Evolutionary conservation across 331 rosid species (phyloP), one percentile per base, ranked within the genome.

Genomic region (Malus hybrid): DNA sequence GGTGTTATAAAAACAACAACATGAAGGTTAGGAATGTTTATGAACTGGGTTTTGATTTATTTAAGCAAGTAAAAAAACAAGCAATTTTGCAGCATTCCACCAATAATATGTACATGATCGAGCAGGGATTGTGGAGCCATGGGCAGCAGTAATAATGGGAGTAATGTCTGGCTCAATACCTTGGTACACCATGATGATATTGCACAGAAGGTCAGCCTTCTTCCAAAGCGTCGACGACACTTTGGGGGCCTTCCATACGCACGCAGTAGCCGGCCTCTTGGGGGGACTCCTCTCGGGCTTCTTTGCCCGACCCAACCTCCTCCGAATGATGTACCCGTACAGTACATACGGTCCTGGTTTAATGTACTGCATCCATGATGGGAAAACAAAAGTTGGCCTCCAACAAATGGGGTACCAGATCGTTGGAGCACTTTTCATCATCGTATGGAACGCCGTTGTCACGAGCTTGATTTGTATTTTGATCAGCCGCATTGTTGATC

Each of bases 171-270:
- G 83, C 48, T 73, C 80, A 16, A 33, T 87, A 29, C 95, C 97
- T 12, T 89, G 97, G 95, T 89, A 91, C 83, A 91, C 97, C 15
- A 91, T 89, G 97, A 89, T 89, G 90, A 84, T 91, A 3, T 39
- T 89, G 60, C 97, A 91, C 48, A 82, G 80, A 54, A 84, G 63
- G 71, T 79, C 76, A 42, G 78, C 81, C 7, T 69, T 84, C 78
- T 85, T 87, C 77, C 88, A 82, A 60, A 77, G 87, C 5, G 93
- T 89, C 20, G 97, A 89, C n/a, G 97, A 88, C 74, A 91, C 95
- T 48, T 39, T 91, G 20, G 95, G 95, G 14, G 97, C 81, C 61
- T 87, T 89, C 81, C 97, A 91, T 79, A 89, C 97, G 2, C 97
- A 88, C 16, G 97, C 93, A 0, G 93, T 89, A 29, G 91, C 93